Evolutionary conservation across 495 filamentous ascomycete species (phyloP), one percentile per base, ranked within the genome.

Genomic region (Penicillium turbatum): DNA sequence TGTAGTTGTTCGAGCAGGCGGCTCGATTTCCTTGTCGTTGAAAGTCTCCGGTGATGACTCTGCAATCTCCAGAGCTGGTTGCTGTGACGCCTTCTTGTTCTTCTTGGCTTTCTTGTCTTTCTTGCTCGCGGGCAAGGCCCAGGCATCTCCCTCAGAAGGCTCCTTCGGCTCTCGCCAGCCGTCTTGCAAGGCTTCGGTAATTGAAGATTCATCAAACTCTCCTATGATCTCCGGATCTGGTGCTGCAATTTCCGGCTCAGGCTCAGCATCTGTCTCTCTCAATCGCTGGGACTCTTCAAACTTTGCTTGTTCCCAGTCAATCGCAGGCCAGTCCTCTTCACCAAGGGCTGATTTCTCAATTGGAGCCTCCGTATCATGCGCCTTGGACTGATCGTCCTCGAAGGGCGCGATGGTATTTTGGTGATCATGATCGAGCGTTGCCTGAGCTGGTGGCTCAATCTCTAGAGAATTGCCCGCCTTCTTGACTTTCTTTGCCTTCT

Each of bases 261-360:
- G 48, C 48, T 65, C 59, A 35, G 53, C 55, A 24, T 62, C 53
- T 42, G 64, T 53, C 31, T 69, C 66, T 6, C 54, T 49, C 24
- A 58, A 58, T 37, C 61, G 57, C 45, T 67, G 61, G n/a, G 44
- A 39, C 21, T 55, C 57, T 39, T 65, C 63, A 51, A 61, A 49
- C 43, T 67, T 61, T 45, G 44, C 57, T 41, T 67, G 67, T 32
- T 69, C 65, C 68, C 67, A 75, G 45, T 72, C 71, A 62, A 71
- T 77, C 37, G 58, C 46, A 54, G 70, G 69, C 63, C 69, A 75
- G 40, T 51, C 60, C 6, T 72, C 64, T 10, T 69, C 65, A 13
- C 63, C 58, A 26, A 59, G 57, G 30, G 53, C 48, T n/a, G 49
- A 31, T 31, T 64, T 51, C 1, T 26, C 38, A 11, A n/a, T n/a